Evolutionary conservation across 495 filamentous ascomycete species (phyloP).

Genomic region (Podospora pseudocomata): DNA sequence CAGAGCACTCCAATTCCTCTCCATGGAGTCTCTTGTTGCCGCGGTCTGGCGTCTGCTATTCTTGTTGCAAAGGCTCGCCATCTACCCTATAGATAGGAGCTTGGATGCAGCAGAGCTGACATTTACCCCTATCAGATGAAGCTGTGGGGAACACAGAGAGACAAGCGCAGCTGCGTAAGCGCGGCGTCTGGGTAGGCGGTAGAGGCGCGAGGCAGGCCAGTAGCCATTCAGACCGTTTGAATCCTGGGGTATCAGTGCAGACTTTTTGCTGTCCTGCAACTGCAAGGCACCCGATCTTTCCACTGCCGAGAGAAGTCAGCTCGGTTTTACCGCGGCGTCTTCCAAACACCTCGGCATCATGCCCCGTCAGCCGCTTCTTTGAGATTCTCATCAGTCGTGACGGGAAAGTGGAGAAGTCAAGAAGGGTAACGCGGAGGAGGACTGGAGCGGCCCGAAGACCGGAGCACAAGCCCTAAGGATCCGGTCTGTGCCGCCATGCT

Average conservation of each 20-base stretch:
- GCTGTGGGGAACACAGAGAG: background rate
- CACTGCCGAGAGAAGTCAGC: background rate
- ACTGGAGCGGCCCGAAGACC: conserved; percentile 4
- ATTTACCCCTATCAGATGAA: background rate
- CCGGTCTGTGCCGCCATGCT: background rate
- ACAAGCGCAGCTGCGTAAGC: conserved; percentile 6
- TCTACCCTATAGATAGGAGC: conserved; percentile 1
- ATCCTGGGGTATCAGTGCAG: background rate
- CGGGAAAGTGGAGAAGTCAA: background rate
- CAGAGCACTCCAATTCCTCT: background rate
- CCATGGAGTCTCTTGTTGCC: background rate
- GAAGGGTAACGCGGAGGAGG: conserved; percentile 5
- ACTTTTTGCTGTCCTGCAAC: background rate
- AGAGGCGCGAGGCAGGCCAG: background rate
- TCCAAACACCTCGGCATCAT: background rate
- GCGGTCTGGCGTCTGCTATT: background rate
- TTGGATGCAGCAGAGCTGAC: background rate
- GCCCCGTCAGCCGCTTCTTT: background rate
- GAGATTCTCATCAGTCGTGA: background rate
- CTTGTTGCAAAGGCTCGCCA: background rate
- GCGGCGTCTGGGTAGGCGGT: background rate
- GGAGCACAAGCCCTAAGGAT: conserved; percentile 6
- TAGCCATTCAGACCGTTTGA: background rate
- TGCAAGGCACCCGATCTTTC: conserved; percentile 4
- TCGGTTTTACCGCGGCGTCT: conserved; percentile 1